phyloP scores from a whole-genome alignment of 1,284 basidiomycete genomes.

The Cutaneotrichosporon spelunceum region DNA sequence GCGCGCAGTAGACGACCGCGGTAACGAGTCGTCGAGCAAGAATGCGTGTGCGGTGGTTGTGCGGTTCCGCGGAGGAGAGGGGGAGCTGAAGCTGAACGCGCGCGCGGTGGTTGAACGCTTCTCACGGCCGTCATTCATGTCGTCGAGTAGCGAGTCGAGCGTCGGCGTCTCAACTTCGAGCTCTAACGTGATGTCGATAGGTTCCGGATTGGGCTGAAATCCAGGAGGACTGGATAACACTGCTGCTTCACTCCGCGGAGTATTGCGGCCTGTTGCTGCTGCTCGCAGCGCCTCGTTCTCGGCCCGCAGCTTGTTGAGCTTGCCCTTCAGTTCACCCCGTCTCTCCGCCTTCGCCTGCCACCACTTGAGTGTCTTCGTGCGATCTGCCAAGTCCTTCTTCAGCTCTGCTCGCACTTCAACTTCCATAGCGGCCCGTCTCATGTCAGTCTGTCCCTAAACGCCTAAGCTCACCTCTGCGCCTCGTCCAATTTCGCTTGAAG shows the following conservation, averaged over 20 bases:
- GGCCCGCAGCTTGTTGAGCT: slow-evolving; percentile 25
- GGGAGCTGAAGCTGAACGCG: slow-evolving; percentile 27
- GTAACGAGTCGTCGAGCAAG: slow-evolving; percentile 15
- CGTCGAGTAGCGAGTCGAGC: not conserved
- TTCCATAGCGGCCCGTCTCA: slow-evolving; percentile 16
- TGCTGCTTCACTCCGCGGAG: not conserved
- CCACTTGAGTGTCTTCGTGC: slow-evolving; percentile 29
- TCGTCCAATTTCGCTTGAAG: slow-evolving; percentile 18
- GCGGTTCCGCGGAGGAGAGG: not conserved
- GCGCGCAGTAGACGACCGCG: not conserved
- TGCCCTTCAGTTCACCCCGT: slow-evolving; percentile 27
- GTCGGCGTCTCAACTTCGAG: slow-evolving; percentile 27
- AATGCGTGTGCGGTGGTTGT: slow-evolving; percentile 27
- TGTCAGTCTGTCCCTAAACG: not conserved
- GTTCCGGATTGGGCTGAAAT: not conserved
- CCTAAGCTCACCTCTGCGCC: slow-evolving; percentile 20
- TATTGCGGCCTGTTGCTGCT: not conserved
- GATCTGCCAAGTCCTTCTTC: slow-evolving; percentile 26
- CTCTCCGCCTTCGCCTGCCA: slow-evolving; percentile 30
- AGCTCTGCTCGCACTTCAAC: slow-evolving; percentile 17
- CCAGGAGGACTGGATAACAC: not conserved
- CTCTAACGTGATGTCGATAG: slow-evolving; percentile 26
- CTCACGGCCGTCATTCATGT: not conserved
- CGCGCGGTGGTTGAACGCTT: slow-evolving; percentile 24
- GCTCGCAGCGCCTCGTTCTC: slow-evolving; percentile 23